phyloP scores from a whole-genome alignment of 2,329 filamentous ascomycete species.

The Fusarium nurragi region DNA sequence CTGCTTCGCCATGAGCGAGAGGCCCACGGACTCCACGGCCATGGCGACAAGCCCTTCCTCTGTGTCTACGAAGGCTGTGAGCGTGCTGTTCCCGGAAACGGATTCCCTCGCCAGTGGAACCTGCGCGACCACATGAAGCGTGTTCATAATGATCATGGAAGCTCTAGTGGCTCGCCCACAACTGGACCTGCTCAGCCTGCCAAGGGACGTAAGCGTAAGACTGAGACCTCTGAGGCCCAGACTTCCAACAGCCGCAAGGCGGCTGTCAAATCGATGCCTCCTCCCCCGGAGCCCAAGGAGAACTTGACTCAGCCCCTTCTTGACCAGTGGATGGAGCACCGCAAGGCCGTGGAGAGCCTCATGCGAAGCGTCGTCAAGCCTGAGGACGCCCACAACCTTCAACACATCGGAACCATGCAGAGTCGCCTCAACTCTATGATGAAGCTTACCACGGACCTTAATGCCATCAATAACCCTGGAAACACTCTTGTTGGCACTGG shows the following conservation, averaged over 20 bases:
- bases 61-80: conserved; percentile 91
- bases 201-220: conserved; percentile 69
- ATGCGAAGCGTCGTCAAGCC: conserved; percentile 61
- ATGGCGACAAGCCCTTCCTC: conserved; percentile 90
- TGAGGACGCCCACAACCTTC: conserved; percentile 62
- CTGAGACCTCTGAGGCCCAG: conserved; percentile 56
- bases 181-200: conserved; percentile 46
- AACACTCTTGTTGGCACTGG: conserved; percentile 45
- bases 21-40: conserved; percentile 94
- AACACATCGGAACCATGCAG: conserved; percentile 63
- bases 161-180: conserved; percentile 54
- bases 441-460: conserved; percentile 55
- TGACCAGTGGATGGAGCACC: conserved; percentile 70
- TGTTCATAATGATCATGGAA: conserved; percentile 76
- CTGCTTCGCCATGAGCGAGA: conserved; percentile 94
- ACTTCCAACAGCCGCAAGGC: conserved; percentile 59
- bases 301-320: conserved; percentile 54
- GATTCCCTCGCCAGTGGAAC: conserved; percentile 96
- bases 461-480: conserved; percentile 38
- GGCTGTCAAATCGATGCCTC: conserved; percentile 53
- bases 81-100: conserved; percentile 80
- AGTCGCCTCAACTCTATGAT: conserved; percentile 62
- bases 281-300: conserved; percentile 47
- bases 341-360: conserved; percentile 69
- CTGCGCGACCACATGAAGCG: conserved; percentile 96